Conservation (phyloP, 768 basidiomycete genomes). For the Podaxis sp. region DNA sequence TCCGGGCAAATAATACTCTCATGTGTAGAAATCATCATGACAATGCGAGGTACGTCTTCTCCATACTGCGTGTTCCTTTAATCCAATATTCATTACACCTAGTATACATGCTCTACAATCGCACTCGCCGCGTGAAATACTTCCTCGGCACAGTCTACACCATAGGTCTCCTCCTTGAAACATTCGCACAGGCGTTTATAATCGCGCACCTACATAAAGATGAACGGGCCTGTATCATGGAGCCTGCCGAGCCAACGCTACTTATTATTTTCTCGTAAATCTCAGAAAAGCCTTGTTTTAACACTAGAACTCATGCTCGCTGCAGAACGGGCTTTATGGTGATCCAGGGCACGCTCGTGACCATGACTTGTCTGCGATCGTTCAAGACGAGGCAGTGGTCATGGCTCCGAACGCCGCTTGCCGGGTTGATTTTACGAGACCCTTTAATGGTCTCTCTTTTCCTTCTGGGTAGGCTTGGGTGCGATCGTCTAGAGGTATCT, state of each 20-base stretch:
- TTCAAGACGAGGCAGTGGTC: constrained; percentile 10
- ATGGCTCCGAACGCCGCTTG: constrained; percentile 11
- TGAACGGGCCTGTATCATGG: neutral
- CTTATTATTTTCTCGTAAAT: constrained; percentile 12
- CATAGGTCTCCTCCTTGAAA: neutral
- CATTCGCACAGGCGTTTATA: neutral
- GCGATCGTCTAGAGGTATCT: no score
- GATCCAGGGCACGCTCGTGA: constrained; percentile 3
- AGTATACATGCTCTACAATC: neutral
- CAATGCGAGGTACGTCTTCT: constrained; percentile 19
- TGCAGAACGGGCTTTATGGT: neutral
- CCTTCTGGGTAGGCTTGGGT: constrained; percentile 4
- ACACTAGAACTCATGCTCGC: neutral
- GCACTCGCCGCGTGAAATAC: neutral
- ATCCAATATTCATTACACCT: neutral
- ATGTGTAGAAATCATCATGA: constrained; percentile 22
- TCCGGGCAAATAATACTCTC: constrained; percentile 17
- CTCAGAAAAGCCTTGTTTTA: neutral
- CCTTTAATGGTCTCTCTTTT: constrained; percentile 11
- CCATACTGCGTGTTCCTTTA: neutral
- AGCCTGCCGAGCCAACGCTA: neutral
- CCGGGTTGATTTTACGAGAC: constrained; percentile 13
- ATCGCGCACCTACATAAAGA: neutral
- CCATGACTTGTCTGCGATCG: constrained; percentile 6
- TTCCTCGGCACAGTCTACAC: neutral